Evolutionary conservation across 805 yeast genomes (phyloP).

Genomic region (Cyberlindnera japonica): DNA sequence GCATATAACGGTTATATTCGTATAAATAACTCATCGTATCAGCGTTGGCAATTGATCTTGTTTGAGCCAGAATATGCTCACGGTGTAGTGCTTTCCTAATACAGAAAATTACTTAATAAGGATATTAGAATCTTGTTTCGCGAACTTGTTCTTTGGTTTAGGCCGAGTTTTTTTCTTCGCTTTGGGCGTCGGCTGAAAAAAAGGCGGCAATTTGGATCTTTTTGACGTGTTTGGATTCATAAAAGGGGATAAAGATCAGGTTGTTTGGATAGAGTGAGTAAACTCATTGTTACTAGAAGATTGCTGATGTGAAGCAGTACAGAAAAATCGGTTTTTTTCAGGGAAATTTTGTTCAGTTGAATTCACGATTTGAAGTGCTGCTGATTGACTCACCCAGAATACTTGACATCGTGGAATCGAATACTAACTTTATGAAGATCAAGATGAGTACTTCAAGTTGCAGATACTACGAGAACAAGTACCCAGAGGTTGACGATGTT

Average conservation of each 20-base stretch:
- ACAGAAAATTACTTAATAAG: slow-evolving; percentile 1
- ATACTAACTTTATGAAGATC: background rate
- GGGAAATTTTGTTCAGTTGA: background rate
- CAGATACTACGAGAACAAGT: slow-evolving; percentile 96
- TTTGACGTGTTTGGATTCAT: background rate
- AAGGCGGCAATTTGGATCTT: background rate
- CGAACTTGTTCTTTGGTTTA: too few relatives aligned
- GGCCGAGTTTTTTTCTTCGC: background rate
- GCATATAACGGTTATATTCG: too few relatives aligned
- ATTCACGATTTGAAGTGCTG: background rate
- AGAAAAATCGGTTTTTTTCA: too few relatives aligned
- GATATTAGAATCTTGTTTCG: background rate
- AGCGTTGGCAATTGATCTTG: too few relatives aligned
- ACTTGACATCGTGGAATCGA: too few relatives aligned
- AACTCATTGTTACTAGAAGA: too few relatives aligned
- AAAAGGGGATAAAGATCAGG: background rate
- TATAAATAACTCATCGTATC: too few relatives aligned
- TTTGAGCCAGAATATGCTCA: too few relatives aligned
- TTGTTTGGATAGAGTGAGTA: too few relatives aligned
- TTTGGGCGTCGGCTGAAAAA: background rate
- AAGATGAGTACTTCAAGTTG: slow-evolving; percentile 83
- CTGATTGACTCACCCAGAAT: slow-evolving; percentile 1
- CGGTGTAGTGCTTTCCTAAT: background rate
- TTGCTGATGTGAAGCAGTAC: too few relatives aligned
- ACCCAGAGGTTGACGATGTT: slow-evolving; percentile 98